phyloP scores from a whole-genome alignment of 1,139 yeast genomes.

The Debaryomyces sp. region DNA sequence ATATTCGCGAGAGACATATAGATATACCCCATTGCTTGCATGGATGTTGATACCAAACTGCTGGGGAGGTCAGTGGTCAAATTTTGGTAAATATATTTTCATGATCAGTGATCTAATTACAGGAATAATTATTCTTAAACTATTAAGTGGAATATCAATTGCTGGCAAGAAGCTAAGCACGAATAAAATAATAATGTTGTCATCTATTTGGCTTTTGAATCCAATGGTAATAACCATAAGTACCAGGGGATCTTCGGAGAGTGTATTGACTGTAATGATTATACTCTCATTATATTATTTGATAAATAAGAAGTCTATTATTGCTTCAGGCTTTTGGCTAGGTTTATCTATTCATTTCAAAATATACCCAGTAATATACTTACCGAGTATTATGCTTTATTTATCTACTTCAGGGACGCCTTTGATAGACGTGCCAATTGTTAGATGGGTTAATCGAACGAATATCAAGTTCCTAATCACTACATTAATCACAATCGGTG shows the following conservation, averaged over 20 bases:
- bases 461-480: conserved; percentile 50
- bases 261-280: conserved; percentile 78
- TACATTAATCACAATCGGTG: conserved; percentile 44
- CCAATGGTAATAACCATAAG: conserved; percentile 96
- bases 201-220: conserved; percentile 82
- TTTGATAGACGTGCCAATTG: conserved; percentile 28
- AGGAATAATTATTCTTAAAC: conserved; percentile 62
- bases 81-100: conserved; percentile 80
- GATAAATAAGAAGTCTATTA: conserved; percentile 28
- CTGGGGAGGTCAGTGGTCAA: conserved; percentile 49
- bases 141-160: conserved; percentile 22
- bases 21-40: conserved; percentile 89
- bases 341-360: conserved; percentile 90
- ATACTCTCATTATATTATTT: conserved; percentile 59
- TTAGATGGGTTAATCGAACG: conserved; percentile 42
- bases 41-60: conserved; percentile 78
- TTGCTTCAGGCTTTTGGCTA: conserved; percentile 62
- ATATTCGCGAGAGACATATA: conserved; percentile 79
- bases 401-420: conserved; percentile 25
- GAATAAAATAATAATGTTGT: conserved; percentile 39
- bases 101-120: conserved; percentile 79
- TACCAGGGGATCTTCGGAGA: conserved; percentile 93
- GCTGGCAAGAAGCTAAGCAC: conserved; percentile 21
- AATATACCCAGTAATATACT: conserved; percentile 85
- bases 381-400: conserved; percentile 53